Base-by-base conservation (phyloP, 2,329 filamentous ascomycete species). In the Fusarium napiforme region DNA sequence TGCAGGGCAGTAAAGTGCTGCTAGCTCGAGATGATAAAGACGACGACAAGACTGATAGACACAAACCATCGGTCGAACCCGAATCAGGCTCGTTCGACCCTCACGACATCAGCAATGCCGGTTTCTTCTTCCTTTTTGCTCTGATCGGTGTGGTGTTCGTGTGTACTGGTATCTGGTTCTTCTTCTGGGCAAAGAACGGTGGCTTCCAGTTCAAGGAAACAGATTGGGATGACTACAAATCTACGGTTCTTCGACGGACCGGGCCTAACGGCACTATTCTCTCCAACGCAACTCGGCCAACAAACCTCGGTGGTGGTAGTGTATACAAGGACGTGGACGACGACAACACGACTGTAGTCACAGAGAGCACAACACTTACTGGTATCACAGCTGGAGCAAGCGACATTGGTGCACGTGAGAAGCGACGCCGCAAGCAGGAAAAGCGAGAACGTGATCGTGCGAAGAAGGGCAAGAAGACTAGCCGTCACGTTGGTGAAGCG, bases 171-270 rank as follows among this genome's bases (percentile, higher is more conserved):
- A 94, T 98, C 79, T 99, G 96, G 95, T 98, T 99, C 88, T 98
- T 99, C 88, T 97, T 97, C 88, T 97, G 94, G 93, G 96, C 96
- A 64, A 96, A 93, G 84, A 97, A 98, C 77, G 96, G 96, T 70
- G 96, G 96, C 19, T 98, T 98, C 85, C 86, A 93, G 72, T 98
- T 95, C 87, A 88, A 89, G 52, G 85, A 97, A 72, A 87, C 90
- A 40, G 96, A 99, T 83, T 99, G 96, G 96, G 96, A 98, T 10
- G 96, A 99, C 79, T 99, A 99, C 89, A 98, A 98, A 82, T 92
- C 93, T 3, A 98, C 96, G 0, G 96, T 99, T 4, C 84, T 99
- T 50, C 90, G 96, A 46, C 93, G 95, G 60, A 95, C 93, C 78
- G 95, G 95, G 2, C 94, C 95, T 9, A 95, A 98, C 83, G 96